A percentile compares a stretch with the other conserved stretches of the same genome.
Evolutionary conservation across 1,284 basidiomycete genomes (phyloP).

Genomic region (Limonomyces culmigenus): DNA sequence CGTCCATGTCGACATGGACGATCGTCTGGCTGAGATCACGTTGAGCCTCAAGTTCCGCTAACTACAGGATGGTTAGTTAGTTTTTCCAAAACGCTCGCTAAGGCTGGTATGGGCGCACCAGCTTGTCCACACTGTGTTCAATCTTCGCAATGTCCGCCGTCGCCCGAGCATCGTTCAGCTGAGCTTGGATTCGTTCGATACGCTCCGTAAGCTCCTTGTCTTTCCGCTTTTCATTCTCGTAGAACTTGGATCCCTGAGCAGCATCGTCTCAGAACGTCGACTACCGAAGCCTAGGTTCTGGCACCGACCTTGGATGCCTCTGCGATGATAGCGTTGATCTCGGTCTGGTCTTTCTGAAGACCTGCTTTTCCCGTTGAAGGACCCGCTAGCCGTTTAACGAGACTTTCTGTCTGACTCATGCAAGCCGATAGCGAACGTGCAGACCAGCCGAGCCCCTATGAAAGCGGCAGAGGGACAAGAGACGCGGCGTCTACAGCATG

Average conservation of each 20-base stretch:
- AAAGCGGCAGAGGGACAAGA: no score
- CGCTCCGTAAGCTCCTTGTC: slow-evolving; percentile 65
- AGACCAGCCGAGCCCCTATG: no score
- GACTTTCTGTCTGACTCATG: no score
- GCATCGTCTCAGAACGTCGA: background rate
- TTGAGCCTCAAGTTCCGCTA: slow-evolving; percentile 57
- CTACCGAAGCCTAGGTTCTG: no score
- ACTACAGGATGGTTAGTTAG: slow-evolving; percentile 24
- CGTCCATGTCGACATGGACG: slow-evolving; percentile 81
- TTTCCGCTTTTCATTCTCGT: slow-evolving; percentile 76
- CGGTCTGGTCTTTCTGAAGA: slow-evolving; percentile 59
- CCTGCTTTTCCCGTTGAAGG: no score
- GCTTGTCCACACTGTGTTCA: slow-evolving; percentile 32
- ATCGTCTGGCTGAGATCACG: slow-evolving; percentile 74
- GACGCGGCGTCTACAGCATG: no score
- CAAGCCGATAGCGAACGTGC: no score
- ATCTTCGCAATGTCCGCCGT: slow-evolving; percentile 40
- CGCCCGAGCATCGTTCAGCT: slow-evolving; percentile 42
- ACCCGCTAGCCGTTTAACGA: no score
- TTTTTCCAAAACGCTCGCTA: slow-evolving; percentile 1
- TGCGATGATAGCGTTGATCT: slow-evolving; percentile 66
- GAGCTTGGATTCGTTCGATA: slow-evolving; percentile 46
- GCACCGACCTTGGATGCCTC: slow-evolving; percentile 59
- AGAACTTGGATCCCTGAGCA: slow-evolving; percentile 56
- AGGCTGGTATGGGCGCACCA: slow-evolving; percentile 24